Percentiles rank a stretch among this genome's conserved stretches.
These are phyloP conservation scores for Tolypocladium endophyticum DNA, from an alignment of 2,329 filamentous ascomycete species.

Conservation along the genomic window DNA sequence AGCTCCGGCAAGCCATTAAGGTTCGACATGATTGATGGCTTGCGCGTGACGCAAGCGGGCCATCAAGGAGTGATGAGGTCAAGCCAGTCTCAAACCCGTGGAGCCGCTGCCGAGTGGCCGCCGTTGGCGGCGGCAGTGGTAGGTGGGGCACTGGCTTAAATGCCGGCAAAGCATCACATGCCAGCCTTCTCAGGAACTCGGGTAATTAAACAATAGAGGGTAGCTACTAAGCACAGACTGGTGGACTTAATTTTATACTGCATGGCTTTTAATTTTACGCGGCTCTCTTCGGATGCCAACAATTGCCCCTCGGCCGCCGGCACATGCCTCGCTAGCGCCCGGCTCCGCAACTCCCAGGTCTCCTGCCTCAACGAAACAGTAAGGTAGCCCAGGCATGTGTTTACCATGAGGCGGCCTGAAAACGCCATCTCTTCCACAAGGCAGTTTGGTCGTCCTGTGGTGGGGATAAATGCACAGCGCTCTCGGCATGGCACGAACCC, in stretches of 20 bases:
- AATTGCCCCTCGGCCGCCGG: not conserved
- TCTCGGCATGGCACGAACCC: not conserved
- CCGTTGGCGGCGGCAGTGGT: not conserved
- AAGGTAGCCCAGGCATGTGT: not conserved
- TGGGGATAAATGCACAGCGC: not conserved
- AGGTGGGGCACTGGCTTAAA: not conserved
- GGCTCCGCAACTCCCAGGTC: not conserved
- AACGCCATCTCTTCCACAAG: not conserved
- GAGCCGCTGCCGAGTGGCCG: not conserved
- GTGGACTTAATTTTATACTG: not conserved
- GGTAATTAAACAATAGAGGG: not conserved
- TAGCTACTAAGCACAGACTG: not conserved
- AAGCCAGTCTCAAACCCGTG: not conserved
- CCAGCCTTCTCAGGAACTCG: not conserved
- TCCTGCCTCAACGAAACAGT: not conserved
- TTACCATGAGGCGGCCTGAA: not conserved
- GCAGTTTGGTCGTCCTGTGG: not conserved
- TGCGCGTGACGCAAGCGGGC: slow-evolving; percentile 3
- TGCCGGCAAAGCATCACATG: slow-evolving; percentile 1
- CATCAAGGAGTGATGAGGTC: not conserved
- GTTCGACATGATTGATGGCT: slow-evolving; percentile 6
- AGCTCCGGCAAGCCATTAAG: slow-evolving; percentile 9
- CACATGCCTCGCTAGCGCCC: not conserved
- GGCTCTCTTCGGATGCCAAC: not conserved
- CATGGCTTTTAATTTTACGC: not conserved